Evolutionary conservation across 2,329 filamentous ascomycete species (phyloP).

Genomic region (Dendrostoma leiphaemia): DNA sequence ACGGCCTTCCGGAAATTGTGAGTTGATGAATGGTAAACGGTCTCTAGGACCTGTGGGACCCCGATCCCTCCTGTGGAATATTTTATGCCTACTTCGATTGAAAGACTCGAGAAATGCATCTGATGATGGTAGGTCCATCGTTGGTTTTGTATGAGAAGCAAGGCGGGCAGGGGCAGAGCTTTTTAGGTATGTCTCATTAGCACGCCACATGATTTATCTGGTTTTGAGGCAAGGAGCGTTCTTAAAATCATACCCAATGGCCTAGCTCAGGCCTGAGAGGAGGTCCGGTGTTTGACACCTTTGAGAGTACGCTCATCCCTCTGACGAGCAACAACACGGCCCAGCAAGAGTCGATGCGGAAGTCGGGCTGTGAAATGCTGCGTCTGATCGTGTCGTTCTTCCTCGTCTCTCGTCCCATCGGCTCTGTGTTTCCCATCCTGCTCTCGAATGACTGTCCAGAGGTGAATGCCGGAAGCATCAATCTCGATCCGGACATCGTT

Average conservation of each 20-base stretch:
- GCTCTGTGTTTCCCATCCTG: constrained; percentile 24
- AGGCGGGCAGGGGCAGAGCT: too few relatives aligned
- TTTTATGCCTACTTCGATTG: too few relatives aligned
- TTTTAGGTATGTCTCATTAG: too few relatives aligned
- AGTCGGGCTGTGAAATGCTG: constrained; percentile 23
- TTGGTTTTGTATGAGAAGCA: too few relatives aligned
- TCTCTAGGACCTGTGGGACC: too few relatives aligned
- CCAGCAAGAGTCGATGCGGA: constrained; percentile 23
- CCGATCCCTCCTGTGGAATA: too few relatives aligned
- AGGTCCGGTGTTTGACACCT: constrained; percentile 46
- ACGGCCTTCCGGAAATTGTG: too few relatives aligned
- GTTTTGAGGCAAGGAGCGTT: too few relatives aligned
- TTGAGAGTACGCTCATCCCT: constrained; percentile 42
- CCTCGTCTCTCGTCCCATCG: constrained; percentile 27
- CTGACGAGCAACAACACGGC: constrained; percentile 24
- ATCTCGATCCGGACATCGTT: constrained; percentile 30
- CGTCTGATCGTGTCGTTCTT: constrained; percentile 27
- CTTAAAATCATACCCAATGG: constrained; percentile 33
- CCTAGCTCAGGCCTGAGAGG: constrained; percentile 31
- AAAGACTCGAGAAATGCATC: too few relatives aligned
- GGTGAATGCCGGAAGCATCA: constrained; percentile 27
- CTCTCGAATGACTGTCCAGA: constrained; percentile 26
- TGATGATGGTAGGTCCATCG: too few relatives aligned
- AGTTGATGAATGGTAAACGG: too few relatives aligned
- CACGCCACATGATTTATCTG: too few relatives aligned